Conservation (phyloP, 2,329 filamentous ascomycete species). For the Pyrenophora seminiperda region DNA sequence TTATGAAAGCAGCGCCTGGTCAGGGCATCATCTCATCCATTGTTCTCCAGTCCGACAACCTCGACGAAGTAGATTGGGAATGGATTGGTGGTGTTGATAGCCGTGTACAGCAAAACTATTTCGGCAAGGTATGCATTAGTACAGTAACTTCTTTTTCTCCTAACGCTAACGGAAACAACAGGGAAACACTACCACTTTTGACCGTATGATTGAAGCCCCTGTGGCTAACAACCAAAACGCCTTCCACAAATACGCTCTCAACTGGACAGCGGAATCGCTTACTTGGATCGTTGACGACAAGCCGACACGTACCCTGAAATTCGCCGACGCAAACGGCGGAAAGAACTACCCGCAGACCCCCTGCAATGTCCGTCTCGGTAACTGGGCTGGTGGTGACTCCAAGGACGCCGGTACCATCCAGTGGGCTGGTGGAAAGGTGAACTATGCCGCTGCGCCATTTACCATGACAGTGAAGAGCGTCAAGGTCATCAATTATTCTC, state of each 20-base stretch:
- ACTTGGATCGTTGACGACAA: constrained; percentile 73
- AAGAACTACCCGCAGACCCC: constrained; percentile 76
- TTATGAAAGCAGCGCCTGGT: constrained; percentile 76
- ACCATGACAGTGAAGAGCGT: constrained; percentile 59
- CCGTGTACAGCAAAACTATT: constrained; percentile 74
- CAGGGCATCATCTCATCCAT: constrained; percentile 79
- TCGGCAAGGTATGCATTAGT: constrained; percentile 60
- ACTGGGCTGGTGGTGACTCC: constrained; percentile 56
- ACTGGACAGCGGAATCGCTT: constrained; percentile 71
- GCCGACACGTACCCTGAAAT: constrained; percentile 66
- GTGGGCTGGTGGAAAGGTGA: constrained; percentile 68
- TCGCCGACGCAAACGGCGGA: constrained; percentile 62
- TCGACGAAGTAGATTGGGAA: constrained; percentile 89
- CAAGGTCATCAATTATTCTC: constrained; percentile 59
- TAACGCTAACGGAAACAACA: constrained; percentile 52
- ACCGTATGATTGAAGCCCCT: constrained; percentile 69
- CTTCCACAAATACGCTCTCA: constrained; percentile 70
- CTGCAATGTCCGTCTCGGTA: constrained; percentile 61
- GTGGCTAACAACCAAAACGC: constrained; percentile 62
- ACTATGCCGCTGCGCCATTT: constrained; percentile 56
- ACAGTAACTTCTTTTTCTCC: constrained; percentile 23
- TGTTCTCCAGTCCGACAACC: constrained; percentile 80
- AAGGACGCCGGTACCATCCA: constrained; percentile 63
- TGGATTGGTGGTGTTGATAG: constrained; percentile 71
- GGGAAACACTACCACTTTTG: constrained; percentile 71